Base-by-base conservation (phyloP, 306 rosid species). In the Mimosa bimucronata region DNA sequence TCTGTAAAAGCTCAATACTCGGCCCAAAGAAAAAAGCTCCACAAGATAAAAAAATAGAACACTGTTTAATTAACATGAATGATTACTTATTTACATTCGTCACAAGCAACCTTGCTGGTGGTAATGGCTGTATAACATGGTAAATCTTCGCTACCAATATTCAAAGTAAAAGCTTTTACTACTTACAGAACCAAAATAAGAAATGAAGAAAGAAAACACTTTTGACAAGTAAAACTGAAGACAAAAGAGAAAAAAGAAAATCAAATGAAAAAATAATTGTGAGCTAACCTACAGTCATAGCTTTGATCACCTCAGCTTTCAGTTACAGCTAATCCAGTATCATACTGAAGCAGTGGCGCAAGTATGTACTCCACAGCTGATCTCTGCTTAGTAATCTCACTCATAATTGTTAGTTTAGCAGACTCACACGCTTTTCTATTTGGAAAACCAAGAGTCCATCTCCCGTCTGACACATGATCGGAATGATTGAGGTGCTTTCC, bases 391-490 rank as follows among this genome's bases (percentile, higher is more conserved):
- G 82, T 15, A 62, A 82, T 91, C 83, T 93, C 91, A 77, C 83
- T 88, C 10, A 86, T 82, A 82, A 93, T 88, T 18, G 76, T 71
- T 42, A 74, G 72, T 64, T 76, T 84, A 76, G 97, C 97, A 73
- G 85, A 87, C 80, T 90, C 89, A 31, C 98, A 91, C 79, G 89
- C 93, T 78, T 85, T 75, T 30, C 83, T 87, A 73, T 83, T 78
- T 48, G 89, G 80, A 79, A 93, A 93, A 67, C 94, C 98, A 40
- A 93, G 93, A 28, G 91, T 88, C 97, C 98, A 93, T 90, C 82
- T 87, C 80, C 98, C 98, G 86, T 91, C 97, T 29, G 83, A 69
- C 79, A 57, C 71, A 48, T 76, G 89, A 76, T 79, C 85, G 71
- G 86, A 57, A 84, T 55, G 67, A 83, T 55, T 70, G 42, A 68